phyloP scores from a whole-genome alignment of 192 early-diverging fungal species.

The Phycomyces blakesleeanus region DNA sequence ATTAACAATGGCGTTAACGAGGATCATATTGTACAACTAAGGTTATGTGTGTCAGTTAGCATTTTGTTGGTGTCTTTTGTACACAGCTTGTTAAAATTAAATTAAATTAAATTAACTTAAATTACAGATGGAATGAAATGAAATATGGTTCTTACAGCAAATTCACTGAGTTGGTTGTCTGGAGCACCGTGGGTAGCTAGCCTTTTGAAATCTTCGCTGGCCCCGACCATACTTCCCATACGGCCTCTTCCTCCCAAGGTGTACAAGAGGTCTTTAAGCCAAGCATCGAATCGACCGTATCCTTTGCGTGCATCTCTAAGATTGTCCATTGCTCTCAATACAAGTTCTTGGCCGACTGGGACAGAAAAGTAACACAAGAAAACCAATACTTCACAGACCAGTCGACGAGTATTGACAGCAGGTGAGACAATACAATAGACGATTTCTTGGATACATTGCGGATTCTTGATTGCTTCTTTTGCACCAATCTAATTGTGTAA shows the following conservation, averaged over 20 bases:
- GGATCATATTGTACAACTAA: constrained; percentile 69
- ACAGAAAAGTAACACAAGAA: constrained; percentile 74
- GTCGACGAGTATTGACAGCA: constrained; percentile 60
- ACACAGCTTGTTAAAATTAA: too few relatives aligned
- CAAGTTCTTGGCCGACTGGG: constrained; percentile 71
- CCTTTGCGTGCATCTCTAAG: constrained; percentile 62
- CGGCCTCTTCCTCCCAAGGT: constrained; percentile 75
- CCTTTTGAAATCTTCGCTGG: constrained; percentile 67
- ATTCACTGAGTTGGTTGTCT: constrained; percentile 72
- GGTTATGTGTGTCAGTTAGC: neutral
- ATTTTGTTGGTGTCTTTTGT: too few relatives aligned
- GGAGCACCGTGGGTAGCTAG: constrained; percentile 49
- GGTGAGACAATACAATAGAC: constrained; percentile 73
- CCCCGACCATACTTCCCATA: constrained; percentile 74
- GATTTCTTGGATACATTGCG: constrained; percentile 68
- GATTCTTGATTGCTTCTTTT: constrained; percentile 67
- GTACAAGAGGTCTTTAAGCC: constrained; percentile 64
- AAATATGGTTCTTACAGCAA: constrained; percentile 41
- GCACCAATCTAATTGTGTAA: constrained; percentile 61
- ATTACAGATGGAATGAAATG: neutral
- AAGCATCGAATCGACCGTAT: constrained; percentile 70
- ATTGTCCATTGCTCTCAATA: constrained; percentile 72
- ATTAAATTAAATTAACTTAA: too few relatives aligned
- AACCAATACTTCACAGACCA: constrained; percentile 73
- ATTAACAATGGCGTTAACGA: constrained; percentile 72